Evolutionary conservation across 2,329 filamentous ascomycete species (phyloP).

Genomic region (Fusarium camptoceras): DNA sequence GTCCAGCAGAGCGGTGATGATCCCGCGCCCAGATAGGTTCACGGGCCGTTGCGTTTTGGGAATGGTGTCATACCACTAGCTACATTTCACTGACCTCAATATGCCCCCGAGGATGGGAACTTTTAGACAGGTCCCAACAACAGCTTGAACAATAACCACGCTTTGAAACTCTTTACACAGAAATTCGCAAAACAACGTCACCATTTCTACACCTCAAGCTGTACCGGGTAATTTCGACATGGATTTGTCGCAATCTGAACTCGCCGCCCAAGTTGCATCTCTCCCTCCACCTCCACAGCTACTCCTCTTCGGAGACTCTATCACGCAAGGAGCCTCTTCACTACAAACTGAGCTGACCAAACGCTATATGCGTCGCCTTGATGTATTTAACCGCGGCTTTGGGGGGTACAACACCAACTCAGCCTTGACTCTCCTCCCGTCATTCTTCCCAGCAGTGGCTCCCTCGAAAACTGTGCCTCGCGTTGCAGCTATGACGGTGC

Average conservation of each 20-base stretch:
- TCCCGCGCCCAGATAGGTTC: background rate
- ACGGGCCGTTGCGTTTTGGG: background rate
- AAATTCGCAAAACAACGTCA: background rate
- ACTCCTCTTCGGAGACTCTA: slow-evolving; percentile 3
- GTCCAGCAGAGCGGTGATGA: background rate
- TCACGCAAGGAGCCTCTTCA: background rate
- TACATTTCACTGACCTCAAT: no score
- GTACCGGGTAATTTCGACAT: no score
- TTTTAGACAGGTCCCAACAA: no score
- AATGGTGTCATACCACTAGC: background rate
- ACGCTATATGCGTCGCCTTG: background rate
- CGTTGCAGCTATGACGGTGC: background rate
- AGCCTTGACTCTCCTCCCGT: background rate
- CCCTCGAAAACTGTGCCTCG: background rate
- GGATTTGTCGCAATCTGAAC: background rate
- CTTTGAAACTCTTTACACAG: no score
- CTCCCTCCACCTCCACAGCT: background rate
- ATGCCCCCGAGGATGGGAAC: no score
- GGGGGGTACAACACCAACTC: background rate
- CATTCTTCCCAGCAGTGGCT: background rate
- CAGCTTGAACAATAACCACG: no score
- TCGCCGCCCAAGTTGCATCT: background rate
- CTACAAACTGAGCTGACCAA: background rate
- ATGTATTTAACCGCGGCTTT: background rate
- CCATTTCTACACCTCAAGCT: background rate